Evolutionary conservation across 176 grass and related monocot genomes (phyloP).

Genomic region (Ensete ventricosum): DNA sequence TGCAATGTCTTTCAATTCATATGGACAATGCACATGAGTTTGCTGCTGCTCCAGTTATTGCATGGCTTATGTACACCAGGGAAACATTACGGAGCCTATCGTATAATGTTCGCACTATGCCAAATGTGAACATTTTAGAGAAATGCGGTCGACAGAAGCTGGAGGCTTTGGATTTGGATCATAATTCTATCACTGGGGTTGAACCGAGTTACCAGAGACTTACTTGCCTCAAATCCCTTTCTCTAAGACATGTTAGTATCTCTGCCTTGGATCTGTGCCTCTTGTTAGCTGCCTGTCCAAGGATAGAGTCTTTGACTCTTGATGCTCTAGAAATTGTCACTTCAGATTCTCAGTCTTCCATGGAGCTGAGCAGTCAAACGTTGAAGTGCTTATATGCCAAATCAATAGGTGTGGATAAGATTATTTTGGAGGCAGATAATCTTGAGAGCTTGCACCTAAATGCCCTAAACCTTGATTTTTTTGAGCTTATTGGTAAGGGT

Average conservation of each 20-base stretch:
- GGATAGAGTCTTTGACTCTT: conserved; percentile 74
- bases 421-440: conserved; percentile 89
- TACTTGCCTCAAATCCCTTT: conserved; percentile 84
- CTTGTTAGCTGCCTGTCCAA: conserved; percentile 68
- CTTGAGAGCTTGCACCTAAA: conserved; percentile 69
- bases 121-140: conserved; percentile 81
- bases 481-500: conserved; percentile 84
- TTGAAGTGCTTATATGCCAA: conserved; percentile 71
- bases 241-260: conserved; percentile 75
- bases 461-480: conserved; percentile 90
- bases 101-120: conserved; percentile 74
- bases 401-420: conserved; percentile 74
- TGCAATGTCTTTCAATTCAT: conserved; percentile 76
- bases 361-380: conserved; percentile 71
- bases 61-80: conserved; percentile 95
- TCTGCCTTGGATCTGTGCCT: conserved; percentile 79
- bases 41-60: conserved; percentile 85
- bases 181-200: conserved; percentile 77
- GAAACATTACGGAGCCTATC: conserved; percentile 60
- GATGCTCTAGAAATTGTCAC: conserved; percentile 92
- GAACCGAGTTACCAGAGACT: conserved; percentile 95
- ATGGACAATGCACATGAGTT: conserved; percentile 74
- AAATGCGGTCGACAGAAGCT: conserved; percentile 77
- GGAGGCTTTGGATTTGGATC: conserved; percentile 80
- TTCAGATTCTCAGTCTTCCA: conserved; percentile 63